These are phyloP conservation scores for Skeletonema tropicum DNA, from an alignment of 108 stramenopile genomes.

Conservation along the genomic window DNA sequence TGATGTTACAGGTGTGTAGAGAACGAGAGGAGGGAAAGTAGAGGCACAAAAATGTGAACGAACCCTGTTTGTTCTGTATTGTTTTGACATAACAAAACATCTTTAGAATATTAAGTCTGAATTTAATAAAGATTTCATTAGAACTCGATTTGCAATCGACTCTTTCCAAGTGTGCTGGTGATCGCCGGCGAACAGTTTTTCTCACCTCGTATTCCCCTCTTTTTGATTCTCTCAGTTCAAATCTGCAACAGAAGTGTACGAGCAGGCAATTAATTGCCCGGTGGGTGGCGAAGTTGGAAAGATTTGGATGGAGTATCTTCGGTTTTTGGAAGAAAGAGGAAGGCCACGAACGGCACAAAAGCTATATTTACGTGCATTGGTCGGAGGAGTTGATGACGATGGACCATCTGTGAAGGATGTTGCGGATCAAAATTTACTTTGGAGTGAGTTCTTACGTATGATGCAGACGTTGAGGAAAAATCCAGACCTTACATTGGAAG, in stretches of 20 bases:
- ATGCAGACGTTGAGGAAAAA: conserved; percentile 63
- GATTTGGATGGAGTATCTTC: conserved; percentile 82
- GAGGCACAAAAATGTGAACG: not conserved
- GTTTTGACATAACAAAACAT: not conserved
- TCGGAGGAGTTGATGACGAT: conserved; percentile 41
- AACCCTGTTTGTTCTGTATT: not conserved
- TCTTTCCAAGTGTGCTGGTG: not conserved
- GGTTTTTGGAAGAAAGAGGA: conserved; percentile 75
- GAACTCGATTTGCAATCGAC: conserved; percentile 1
- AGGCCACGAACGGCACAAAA: conserved; percentile 74
- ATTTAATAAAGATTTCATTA: conserved; percentile 4
- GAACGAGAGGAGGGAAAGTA: not conserved
- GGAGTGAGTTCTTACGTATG: conserved; percentile 86
- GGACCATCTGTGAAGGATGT: conserved; percentile 59
- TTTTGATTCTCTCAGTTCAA: conserved; percentile 54
- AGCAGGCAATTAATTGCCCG: conserved; percentile 73
- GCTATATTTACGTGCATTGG: conserved; percentile 77
- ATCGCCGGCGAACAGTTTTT: conserved; percentile 5
- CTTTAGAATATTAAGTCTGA: conserved; percentile 2
- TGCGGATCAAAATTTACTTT: conserved; percentile 70
- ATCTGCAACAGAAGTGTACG: conserved; percentile 85
- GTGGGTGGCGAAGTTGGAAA: conserved; percentile 66
- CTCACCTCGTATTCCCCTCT: conserved; percentile 1
- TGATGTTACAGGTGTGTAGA: not conserved
- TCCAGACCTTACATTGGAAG: conserved; percentile 66